Conservation (phyloP, 495 filamentous ascomycete species). For the Penicillium riverlandense region DNA sequence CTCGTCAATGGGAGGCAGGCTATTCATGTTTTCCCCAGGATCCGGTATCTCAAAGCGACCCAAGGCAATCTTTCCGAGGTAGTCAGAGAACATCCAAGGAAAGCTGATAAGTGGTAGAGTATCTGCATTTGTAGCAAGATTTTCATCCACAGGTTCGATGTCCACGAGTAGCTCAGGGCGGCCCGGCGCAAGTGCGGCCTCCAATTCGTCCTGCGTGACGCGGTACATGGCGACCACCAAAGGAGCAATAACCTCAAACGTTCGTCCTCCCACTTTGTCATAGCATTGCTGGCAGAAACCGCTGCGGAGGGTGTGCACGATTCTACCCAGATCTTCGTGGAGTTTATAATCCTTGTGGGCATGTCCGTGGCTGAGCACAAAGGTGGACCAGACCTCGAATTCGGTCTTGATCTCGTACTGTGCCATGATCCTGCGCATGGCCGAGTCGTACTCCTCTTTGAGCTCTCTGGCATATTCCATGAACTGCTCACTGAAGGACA, state of each 20-base stretch:
- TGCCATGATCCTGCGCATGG: conserved; percentile 72
- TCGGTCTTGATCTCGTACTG: conserved; percentile 82
- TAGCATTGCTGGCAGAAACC: conserved; percentile 58
- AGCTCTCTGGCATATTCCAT: conserved; percentile 54
- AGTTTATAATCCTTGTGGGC: conserved; percentile 72
- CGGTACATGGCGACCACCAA: conserved; percentile 84
- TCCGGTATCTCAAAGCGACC: conserved; percentile 13
- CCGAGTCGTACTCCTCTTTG: conserved; percentile 71
- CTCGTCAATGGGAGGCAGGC: not conserved
- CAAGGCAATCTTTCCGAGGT: conserved; percentile 68
- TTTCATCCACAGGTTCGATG: conserved; percentile 16
- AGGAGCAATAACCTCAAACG: conserved; percentile 52
- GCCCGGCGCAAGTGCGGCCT: conserved; percentile 36
- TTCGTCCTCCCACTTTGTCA: conserved; percentile 53
- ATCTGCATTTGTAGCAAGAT: conserved; percentile 19
- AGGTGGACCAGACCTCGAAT: conserved; percentile 85
- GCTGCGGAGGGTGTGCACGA: conserved; percentile 57
- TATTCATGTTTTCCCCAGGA: too few species aligned
- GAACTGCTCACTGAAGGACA: conserved; percentile 36
- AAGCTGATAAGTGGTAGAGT: conserved; percentile 82
- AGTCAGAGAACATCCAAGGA: conserved; percentile 76
- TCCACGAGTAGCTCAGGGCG: conserved; percentile 10
- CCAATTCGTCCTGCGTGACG: conserved; percentile 66
- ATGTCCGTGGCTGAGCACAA: conserved; percentile 64
- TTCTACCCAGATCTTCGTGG: conserved; percentile 68